Percentiles rank a stretch among this genome's conserved stretches.
Evolutionary conservation across 768 basidiomycete genomes (phyloP).

Genomic region (Psilocybe sp.): DNA sequence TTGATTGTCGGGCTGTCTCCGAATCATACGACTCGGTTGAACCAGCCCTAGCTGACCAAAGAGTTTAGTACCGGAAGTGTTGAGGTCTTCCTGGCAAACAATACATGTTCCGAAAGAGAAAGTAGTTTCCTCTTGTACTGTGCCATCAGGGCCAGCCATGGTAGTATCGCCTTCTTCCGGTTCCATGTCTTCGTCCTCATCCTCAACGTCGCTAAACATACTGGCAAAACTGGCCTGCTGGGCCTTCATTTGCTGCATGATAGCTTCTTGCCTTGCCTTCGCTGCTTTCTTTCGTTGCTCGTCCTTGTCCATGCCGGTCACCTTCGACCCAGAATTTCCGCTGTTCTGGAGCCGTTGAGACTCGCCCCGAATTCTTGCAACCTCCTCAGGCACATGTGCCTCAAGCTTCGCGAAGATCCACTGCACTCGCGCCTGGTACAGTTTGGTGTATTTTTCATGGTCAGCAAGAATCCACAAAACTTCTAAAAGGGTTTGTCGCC

Average conservation of each 20-base stretch:
- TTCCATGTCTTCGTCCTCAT: constrained; percentile 38
- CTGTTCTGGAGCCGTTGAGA: constrained; percentile 18
- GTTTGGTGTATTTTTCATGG: constrained; percentile 64
- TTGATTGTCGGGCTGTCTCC: constrained; percentile 71
- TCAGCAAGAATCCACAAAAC: constrained; percentile 76
- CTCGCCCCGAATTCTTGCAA: constrained; percentile 28
- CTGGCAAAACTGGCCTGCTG: constrained; percentile 86
- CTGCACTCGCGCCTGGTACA: constrained; percentile 65
- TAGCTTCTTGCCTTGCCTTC: constrained; percentile 86
- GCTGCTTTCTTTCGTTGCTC: constrained; percentile 81
- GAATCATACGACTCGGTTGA: constrained; percentile 83
- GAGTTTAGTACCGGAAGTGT: constrained; percentile 35
- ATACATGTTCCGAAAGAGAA: constrained; percentile 90
- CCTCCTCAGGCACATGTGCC: constrained; percentile 53
- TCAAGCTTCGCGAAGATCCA: constrained; percentile 74
- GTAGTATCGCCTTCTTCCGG: constrained; percentile 17
- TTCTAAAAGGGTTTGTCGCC: constrained; percentile 66
- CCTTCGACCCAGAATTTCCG: constrained; percentile 37
- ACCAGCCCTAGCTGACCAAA: constrained; percentile 88
- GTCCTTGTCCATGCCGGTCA: constrained; percentile 46
- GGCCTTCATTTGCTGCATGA: constrained; percentile 94
- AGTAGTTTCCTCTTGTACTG: constrained; percentile 54
- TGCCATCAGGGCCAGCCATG: constrained; percentile 51
- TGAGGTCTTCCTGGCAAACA: constrained; percentile 95
- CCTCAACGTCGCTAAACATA: constrained; percentile 43